A percentile compares a stretch with the other conserved stretches of the same genome.
Conservation (phyloP, 768 basidiomycete genomes). For the Collybia sp. region DNA sequence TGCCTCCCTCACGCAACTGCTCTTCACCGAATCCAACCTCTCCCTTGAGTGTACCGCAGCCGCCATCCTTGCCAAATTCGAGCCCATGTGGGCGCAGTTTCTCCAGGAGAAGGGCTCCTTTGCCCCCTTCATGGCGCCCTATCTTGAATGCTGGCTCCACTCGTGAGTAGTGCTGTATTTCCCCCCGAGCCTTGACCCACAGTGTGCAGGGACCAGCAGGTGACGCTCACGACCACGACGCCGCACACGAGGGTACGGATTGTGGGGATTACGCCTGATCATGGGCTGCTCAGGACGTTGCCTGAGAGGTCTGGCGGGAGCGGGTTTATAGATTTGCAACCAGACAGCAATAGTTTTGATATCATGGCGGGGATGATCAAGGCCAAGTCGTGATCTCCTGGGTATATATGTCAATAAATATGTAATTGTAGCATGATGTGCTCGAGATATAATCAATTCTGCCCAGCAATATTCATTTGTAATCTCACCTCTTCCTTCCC, state of each 20-base stretch:
- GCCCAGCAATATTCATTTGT: too few species aligned
- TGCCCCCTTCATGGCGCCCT: constrained; percentile 73
- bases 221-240: constrained; percentile 73
- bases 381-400: constrained; percentile 28
- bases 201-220: constrained; percentile 65
- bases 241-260: constrained; percentile 75
- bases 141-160: constrained; percentile 85
- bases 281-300: constrained; percentile 83
- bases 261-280: constrained; percentile 78
- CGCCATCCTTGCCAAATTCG: constrained; percentile 71
- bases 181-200: background rate
- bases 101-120: constrained; percentile 65
- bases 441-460: too few species aligned
- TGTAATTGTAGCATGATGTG: too few species aligned
- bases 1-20: constrained; percentile 73
- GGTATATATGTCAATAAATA: too few species aligned
- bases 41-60: constrained; percentile 71
- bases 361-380: constrained; percentile 86
- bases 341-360: constrained; percentile 97
- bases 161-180: constrained; percentile 56
- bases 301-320: constrained; percentile 42
- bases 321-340: constrained; percentile 85
- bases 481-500: too few species aligned
- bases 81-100: constrained; percentile 74
- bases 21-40: constrained; percentile 23